phyloP scores from a whole-genome alignment of 2,329 filamentous ascomycete genomes.

The Achaetomium macrosporum region DNA sequence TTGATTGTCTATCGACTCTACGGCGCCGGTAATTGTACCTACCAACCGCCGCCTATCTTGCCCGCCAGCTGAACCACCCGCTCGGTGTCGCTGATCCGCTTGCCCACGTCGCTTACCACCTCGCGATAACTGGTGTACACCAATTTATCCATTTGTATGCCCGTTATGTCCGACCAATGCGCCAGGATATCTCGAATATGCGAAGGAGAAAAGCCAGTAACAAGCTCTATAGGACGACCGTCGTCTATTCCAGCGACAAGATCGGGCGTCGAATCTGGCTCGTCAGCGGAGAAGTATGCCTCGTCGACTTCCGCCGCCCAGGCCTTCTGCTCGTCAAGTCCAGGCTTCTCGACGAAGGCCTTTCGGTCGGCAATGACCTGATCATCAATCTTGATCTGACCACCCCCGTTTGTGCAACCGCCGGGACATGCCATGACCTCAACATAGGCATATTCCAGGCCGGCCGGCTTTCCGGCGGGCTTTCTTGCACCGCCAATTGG shows the following conservation, averaged over 20 bases:
- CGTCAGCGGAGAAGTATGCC: constrained; percentile 77
- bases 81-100: constrained; percentile 65
- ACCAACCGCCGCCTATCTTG: constrained; percentile 93
- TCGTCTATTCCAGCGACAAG: constrained; percentile 24
- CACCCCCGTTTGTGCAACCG: constrained; percentile 96
- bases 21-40: constrained; percentile 23
- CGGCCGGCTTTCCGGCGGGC: constrained; percentile 42
- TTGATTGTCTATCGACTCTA: constrained; percentile 34
- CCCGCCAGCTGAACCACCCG: constrained; percentile 82
- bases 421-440: constrained; percentile 99
- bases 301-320: constrained; percentile 82
- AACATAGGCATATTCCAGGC: constrained; percentile 77
- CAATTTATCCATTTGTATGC: constrained; percentile 64
- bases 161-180: constrained; percentile 71
- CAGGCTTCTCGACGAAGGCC: constrained; percentile 49
- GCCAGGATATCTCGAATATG: constrained; percentile 62
- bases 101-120: constrained; percentile 93
- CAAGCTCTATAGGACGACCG: constrained; percentile 34
- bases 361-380: constrained; percentile 51
- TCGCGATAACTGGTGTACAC: constrained; percentile 83
- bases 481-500: constrained; percentile 51
- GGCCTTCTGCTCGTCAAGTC: constrained; percentile 74
- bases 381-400: constrained; percentile 89
- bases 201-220: constrained; percentile 61
- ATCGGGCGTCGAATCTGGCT: constrained; percentile 36